Percentiles rank a stretch among this genome's conserved stretches.
Evolutionary conservation across 2,329 filamentous ascomycete species (phyloP).

Genomic region (Penicillium psychrosexuale): DNA sequence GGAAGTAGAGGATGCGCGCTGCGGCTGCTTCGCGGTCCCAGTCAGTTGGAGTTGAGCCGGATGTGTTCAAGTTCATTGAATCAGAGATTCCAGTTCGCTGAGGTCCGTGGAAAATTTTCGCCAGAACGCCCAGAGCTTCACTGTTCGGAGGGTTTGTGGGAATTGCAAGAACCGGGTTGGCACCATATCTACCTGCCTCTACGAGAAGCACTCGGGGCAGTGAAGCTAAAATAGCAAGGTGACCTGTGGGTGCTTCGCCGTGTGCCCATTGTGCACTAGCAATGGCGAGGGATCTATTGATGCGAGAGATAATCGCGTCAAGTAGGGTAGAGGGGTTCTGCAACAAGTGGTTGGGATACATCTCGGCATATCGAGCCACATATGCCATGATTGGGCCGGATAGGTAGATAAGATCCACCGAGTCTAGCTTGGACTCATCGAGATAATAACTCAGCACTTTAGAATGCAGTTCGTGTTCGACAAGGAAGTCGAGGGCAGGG

Average conservation of each 20-base stretch:
- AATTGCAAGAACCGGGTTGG: conserved; percentile 49
- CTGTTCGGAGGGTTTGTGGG: conserved; percentile 53
- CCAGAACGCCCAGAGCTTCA: conserved; percentile 55
- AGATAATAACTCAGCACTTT: conserved; percentile 52
- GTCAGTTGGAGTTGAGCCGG: conserved; percentile 38
- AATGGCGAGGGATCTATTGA: conserved; percentile 47
- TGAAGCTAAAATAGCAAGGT: conserved; percentile 56
- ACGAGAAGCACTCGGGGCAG: conserved; percentile 55
- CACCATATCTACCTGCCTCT: conserved; percentile 39
- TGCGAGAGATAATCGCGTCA: conserved; percentile 47
- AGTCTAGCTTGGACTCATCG: conserved; percentile 49
- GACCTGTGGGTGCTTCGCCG: conserved; percentile 52
- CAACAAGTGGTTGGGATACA: conserved; percentile 56
- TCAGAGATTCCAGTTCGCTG: conserved; percentile 21
- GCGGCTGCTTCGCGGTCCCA: conserved; percentile 49
- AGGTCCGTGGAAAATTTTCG: conserved; percentile 56
- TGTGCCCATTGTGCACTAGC: conserved; percentile 52
- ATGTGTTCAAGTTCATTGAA: conserved; percentile 32
- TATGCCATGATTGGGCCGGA: conserved; percentile 56
- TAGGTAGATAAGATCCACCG: conserved; percentile 54
- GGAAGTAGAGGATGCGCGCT: conserved; percentile 55
- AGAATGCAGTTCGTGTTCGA: conserved; percentile 50
- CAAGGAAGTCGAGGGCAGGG: conserved; percentile 52
- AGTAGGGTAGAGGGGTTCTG: conserved; percentile 40
- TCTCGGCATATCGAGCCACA: conserved; percentile 54